Evolutionary conservation across 2,329 filamentous ascomycete genomes (phyloP).

Genomic region (Cercospora sojina): DNA sequence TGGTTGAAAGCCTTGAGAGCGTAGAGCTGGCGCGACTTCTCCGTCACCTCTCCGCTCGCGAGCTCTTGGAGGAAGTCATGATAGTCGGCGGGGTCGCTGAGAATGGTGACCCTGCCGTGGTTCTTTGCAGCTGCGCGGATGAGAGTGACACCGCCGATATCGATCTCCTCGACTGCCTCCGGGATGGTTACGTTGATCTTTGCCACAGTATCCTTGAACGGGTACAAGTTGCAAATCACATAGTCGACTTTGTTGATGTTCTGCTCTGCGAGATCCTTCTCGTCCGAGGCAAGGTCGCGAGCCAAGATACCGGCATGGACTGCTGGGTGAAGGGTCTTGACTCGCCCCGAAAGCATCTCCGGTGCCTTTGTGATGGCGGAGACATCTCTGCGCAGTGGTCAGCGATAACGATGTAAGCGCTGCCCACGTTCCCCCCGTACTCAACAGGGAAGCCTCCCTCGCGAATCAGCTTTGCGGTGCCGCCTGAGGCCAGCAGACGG

Average conservation of each 20-base stretch:
- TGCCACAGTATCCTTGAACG: conserved; percentile 96
- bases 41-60: conserved; percentile 78
- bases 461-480: conserved; percentile 93
- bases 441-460: conserved; percentile 95
- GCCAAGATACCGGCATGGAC: conserved; percentile 77
- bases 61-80: conserved; percentile 90
- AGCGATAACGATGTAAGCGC: background rate
- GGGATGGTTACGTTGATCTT: conserved; percentile 96
- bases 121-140: conserved; percentile 98
- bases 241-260: conserved; percentile 95
- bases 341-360: conserved; percentile 89
- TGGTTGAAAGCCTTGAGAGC: conserved; percentile 98
- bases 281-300: conserved; percentile 88
- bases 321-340: conserved; percentile 95
- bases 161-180: conserved; percentile 97
- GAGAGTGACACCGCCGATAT: conserved; percentile 95
- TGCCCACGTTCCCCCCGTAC: conserved; percentile 52
- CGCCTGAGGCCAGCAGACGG: conserved; percentile 88
- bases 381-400: conserved; percentile 67
- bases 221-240: conserved; percentile 96
- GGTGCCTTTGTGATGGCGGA: conserved; percentile 92
- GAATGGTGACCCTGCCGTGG: conserved; percentile 90
- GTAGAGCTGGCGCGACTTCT: conserved; percentile 81
- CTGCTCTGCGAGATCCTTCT: conserved; percentile 93
- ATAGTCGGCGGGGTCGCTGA: conserved; percentile 92